Evolutionary conservation across 495 filamentous ascomycete species (phyloP).

Genomic region (Pseudoneurospora amorphoporcata): DNA sequence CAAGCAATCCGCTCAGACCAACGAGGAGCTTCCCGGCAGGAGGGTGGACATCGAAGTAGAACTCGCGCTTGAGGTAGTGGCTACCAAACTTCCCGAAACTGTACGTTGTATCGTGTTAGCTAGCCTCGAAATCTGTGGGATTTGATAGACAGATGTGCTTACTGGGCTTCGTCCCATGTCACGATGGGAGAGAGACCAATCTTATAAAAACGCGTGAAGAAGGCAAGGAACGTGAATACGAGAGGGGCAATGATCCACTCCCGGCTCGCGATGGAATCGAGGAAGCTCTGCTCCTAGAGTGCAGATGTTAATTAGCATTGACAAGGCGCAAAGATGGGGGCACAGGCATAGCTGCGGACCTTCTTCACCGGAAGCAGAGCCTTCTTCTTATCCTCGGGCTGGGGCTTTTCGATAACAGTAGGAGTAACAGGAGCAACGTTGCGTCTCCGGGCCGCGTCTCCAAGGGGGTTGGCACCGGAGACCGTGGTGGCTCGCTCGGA

Average conservation of each 20-base stretch:
- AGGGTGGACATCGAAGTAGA: slow-evolving; percentile 95
- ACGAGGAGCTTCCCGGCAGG: slow-evolving; percentile 97
- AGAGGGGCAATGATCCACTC: slow-evolving; percentile 83
- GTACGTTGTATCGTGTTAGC: slow-evolving; percentile 19
- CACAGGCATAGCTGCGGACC: slow-evolving; percentile 28
- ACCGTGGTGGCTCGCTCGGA: slow-evolving; percentile 40
- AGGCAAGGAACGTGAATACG: slow-evolving; percentile 74
- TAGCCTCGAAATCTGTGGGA: slow-evolving; percentile 1
- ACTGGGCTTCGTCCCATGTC: slow-evolving; percentile 98
- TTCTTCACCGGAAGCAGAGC: slow-evolving; percentile 33
- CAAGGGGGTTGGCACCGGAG: slow-evolving; percentile 52
- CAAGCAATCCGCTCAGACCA: slow-evolving; percentile 87
- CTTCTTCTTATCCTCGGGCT: slow-evolving; percentile 57
- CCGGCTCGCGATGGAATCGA: slow-evolving; percentile 61
- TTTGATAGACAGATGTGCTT: slow-evolving; percentile 26
- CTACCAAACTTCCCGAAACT: slow-evolving; percentile 99
- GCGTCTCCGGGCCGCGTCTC: slow-evolving; percentile 63
- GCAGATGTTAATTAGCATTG: slow-evolving; percentile 7
- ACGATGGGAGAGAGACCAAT: slow-evolving; percentile 94
- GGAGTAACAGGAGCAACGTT: slow-evolving; percentile 49
- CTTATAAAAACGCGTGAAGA: slow-evolving; percentile 92
- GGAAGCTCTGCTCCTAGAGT: slow-evolving; percentile 37
- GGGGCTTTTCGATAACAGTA: slow-evolving; percentile 25
- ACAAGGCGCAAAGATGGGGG: background rate
- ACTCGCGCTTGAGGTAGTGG: slow-evolving; percentile 96